Base-by-base conservation (phyloP, 2,329 filamentous ascomycete species). In the Aureobasidium lini region DNA sequence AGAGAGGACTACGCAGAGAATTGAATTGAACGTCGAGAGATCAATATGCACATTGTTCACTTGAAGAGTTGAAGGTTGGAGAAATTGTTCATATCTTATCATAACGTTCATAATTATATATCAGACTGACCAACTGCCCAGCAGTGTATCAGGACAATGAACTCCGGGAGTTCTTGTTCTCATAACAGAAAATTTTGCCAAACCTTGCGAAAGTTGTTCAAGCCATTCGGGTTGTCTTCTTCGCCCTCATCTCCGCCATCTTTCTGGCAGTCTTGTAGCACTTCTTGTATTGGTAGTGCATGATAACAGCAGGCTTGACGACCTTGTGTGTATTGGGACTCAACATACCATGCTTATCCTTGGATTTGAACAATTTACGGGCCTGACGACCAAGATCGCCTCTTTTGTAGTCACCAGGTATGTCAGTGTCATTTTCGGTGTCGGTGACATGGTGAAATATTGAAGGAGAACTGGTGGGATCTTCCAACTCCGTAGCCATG, bases 261-360 rank as follows among this genome's bases (percentile, higher is more conserved):
- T 13, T 29, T 10, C 15, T 40, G n/a, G 48, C 48, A 40, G 31
- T 28, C 36, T 31, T 52, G 9, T 16, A 40, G 15, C 28, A 28
- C 16, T 15, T 39, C 7, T 40, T 40, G 13, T 52, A 52, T 13
- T 28, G 28, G 29, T 40, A 40, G 8, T 52, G 5, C 7, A 31
- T 6, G 13, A 52, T 18, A 1, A 40, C 23, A 10, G 34, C 18
- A 52, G 48, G 48, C 15, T 52, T 52, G 15, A 52, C 23, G 4
- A 39, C 48, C 4, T 31, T 16, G 6, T 52, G 48, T 5, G 34
- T 40, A 39, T 28, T 15, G 6, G 48, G 34, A 29, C 48, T 52
- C 36, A 52, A 40, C 48, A 52, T 52, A 52, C 48, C 48, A 29
- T 40, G 48, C 13, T 40, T 52, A 28, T 52, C 48, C 2, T n/a